Evolutionary conservation across 1,139 yeast genomes (phyloP).

Genomic region (Suzukiozyma palmioleophila): DNA sequence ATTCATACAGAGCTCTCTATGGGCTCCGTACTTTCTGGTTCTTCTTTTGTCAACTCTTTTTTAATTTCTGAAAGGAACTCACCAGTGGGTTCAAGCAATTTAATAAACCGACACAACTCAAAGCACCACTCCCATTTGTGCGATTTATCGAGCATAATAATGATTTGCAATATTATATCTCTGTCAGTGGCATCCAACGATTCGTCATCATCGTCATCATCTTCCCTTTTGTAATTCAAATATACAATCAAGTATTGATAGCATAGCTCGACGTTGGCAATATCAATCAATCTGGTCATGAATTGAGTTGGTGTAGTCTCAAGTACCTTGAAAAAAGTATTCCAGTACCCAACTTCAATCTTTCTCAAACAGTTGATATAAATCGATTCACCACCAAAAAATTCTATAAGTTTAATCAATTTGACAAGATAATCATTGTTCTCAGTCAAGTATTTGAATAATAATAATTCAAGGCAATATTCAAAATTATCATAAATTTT

Average conservation of each 20-base stretch:
- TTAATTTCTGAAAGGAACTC: slow-evolving; percentile 19
- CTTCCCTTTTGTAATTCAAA: slow-evolving; percentile 36
- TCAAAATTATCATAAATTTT: slow-evolving; percentile 26
- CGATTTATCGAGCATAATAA: slow-evolving; percentile 28
- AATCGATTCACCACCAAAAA: slow-evolving; percentile 24
- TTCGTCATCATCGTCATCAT: slow-evolving; percentile 14
- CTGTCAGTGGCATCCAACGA: slow-evolving; percentile 28
- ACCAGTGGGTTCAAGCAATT: slow-evolving; percentile 38
- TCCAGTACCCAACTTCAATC: slow-evolving; percentile 41
- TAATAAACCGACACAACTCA: slow-evolving; percentile 43
- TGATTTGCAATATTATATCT: slow-evolving; percentile 30
- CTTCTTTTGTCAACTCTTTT: background rate
- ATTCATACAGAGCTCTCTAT: no score
- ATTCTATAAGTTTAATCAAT: slow-evolving; percentile 28
- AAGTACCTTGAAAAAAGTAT: slow-evolving; percentile 29
- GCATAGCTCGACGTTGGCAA: slow-evolving; percentile 36
- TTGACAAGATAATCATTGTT: slow-evolving; percentile 15
- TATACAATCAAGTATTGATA: slow-evolving; percentile 41
- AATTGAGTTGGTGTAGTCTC: slow-evolving; percentile 35
- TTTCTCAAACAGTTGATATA: slow-evolving; percentile 42
- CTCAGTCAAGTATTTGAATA: slow-evolving; percentile 31
- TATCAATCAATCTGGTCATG: slow-evolving; percentile 33
- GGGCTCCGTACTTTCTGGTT: no score
- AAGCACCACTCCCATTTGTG: slow-evolving; percentile 44
- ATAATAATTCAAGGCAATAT: slow-evolving; percentile 38